phyloP scores from a whole-genome alignment of 1,284 basidiomycete species.

The Agaricales sp. region DNA sequence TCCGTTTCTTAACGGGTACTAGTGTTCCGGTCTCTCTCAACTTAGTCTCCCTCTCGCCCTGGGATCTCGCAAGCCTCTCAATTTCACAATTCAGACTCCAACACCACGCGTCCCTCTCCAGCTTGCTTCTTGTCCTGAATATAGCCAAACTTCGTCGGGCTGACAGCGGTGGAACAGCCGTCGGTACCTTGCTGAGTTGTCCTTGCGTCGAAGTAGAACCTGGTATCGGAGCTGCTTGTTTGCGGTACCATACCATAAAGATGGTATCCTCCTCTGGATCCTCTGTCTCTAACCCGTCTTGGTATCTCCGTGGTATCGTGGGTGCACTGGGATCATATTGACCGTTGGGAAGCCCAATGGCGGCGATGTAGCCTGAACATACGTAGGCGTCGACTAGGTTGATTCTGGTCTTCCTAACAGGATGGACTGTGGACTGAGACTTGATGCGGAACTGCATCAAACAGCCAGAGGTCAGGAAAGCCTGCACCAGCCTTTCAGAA shows the following conservation, averaged over 20 bases:
- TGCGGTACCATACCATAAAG: conserved; percentile 62
- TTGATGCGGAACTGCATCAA: conserved; percentile 54
- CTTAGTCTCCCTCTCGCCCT: conserved; percentile 44
- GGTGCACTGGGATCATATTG: conserved; percentile 47
- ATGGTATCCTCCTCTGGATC: conserved; percentile 69
- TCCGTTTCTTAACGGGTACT: conserved; percentile 15
- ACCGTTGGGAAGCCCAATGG: conserved; percentile 47
- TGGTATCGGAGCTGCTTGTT: conserved; percentile 14
- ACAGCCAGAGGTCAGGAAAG: conserved; percentile 57
- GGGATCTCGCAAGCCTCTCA: conserved; percentile 57
- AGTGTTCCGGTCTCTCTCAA: conserved; percentile 48
- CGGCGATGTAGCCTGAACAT: conserved; percentile 67
- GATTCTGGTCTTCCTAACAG: conserved; percentile 37
- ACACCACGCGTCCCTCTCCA: conserved; percentile 84
- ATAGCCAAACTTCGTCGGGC: conserved; percentile 55
- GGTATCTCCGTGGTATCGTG: conserved; percentile 54
- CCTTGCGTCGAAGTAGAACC: conserved; percentile 11
- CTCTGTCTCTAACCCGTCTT: conserved; percentile 70
- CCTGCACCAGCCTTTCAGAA: conserved; percentile 45
- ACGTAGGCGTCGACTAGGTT: conserved; percentile 68
- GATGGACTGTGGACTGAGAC: conserved; percentile 38
- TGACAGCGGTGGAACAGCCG: conserved; percentile 40
- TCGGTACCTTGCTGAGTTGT: conserved; percentile 6
- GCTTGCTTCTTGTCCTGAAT: conserved; percentile 64
- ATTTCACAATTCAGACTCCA: conserved; percentile 80